phyloP scores from a whole-genome alignment of 805 yeast species.

The Kuraishia molischiana region DNA sequence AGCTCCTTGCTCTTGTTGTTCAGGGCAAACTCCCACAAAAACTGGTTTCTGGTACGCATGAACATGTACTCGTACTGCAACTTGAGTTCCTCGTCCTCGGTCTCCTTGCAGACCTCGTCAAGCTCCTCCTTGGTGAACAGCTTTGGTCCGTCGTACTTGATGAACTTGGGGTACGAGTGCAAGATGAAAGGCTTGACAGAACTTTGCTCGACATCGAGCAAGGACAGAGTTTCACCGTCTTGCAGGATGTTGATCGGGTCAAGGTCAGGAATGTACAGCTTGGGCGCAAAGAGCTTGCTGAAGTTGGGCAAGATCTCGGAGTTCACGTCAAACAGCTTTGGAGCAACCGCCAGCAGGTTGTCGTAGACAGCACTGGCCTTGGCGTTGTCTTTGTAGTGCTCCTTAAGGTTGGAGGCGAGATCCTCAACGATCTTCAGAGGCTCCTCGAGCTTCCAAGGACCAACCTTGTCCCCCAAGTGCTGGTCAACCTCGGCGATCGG shows the following conservation, averaged over 20 bases:
- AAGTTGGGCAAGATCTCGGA: slow-evolving; percentile 52
- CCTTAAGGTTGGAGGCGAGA: slow-evolving; percentile 36
- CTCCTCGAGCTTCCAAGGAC: slow-evolving; percentile 63
- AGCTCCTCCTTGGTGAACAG: slow-evolving; percentile 69
- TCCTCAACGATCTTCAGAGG: slow-evolving; percentile 58
- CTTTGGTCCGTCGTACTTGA: slow-evolving; percentile 83
- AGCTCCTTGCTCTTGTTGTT: slow-evolving; percentile 56
- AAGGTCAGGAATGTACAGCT: slow-evolving; percentile 72
- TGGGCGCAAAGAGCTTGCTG: slow-evolving; percentile 56
- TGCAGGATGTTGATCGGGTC: slow-evolving; percentile 82
- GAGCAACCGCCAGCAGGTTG: slow-evolving; percentile 45
- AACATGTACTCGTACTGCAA: slow-evolving; percentile 81
- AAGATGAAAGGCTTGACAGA: slow-evolving; percentile 74
- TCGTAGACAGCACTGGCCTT: slow-evolving; percentile 53
- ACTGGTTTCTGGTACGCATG: slow-evolving; percentile 85
- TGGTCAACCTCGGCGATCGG: slow-evolving; percentile 76
- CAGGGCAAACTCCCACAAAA: slow-evolving; percentile 73
- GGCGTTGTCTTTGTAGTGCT: slow-evolving; percentile 30
- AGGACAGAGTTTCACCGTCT: slow-evolving; percentile 29
- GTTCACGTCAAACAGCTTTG: slow-evolving; percentile 44
- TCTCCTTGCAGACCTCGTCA: slow-evolving; percentile 54
- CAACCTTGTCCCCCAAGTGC: slow-evolving; percentile 49
- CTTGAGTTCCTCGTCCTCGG: slow-evolving; percentile 58
- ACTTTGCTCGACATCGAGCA: slow-evolving; percentile 79
- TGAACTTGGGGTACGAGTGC: slow-evolving; percentile 72